A percentile compares a stretch with the other conserved stretches of the same genome.
Conservation (phyloP, 164 flowering plant species). For the Piper betle region DNA sequence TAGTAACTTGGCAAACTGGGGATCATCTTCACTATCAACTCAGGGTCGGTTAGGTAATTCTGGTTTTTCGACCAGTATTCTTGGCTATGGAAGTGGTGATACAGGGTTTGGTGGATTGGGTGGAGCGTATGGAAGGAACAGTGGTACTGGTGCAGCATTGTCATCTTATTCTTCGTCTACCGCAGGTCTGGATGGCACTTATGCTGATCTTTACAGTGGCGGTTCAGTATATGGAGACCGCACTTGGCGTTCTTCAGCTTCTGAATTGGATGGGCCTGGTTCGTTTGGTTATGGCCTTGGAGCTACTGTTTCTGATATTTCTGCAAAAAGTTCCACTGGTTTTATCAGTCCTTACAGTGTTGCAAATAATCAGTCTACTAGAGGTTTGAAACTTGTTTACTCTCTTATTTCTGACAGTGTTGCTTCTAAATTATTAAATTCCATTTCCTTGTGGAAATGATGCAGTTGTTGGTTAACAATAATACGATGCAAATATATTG, state of each 20-base stretch:
- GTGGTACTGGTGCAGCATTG: constrained; percentile 20
- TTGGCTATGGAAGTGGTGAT: constrained; percentile 44
- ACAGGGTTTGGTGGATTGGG: constrained; percentile 35
- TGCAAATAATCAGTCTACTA: constrained; percentile 50
- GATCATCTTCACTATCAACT: constrained; percentile 28
- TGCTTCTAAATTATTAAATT: too few relatives aligned
- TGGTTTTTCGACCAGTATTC: constrained; percentile 22
- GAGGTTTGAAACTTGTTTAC: constrained; percentile 27
- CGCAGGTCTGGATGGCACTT: constrained; percentile 46
- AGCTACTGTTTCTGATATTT: constrained; percentile 32
- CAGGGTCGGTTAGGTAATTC: constrained; percentile 40
- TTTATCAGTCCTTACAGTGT: constrained; percentile 39
- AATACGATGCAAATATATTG: too few relatives aligned
- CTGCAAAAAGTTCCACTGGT: constrained; percentile 37
- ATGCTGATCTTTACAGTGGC: constrained; percentile 37
- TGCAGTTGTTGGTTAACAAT: too few relatives aligned
- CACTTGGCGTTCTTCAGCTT: constrained; percentile 51
- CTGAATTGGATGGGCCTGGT: constrained; percentile 42
- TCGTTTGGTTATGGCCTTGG: constrained; percentile 56
- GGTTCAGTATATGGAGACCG: constrained; percentile 53
- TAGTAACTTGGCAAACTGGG: constrained; percentile 36
- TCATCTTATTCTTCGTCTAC: constrained; percentile 28
- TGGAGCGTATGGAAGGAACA: constrained; percentile 47
- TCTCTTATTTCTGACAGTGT: background rate
- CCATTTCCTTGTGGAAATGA: too few relatives aligned